Conservation (phyloP, 495 filamentous ascomycete species). For the Daldinia bambusicola region DNA sequence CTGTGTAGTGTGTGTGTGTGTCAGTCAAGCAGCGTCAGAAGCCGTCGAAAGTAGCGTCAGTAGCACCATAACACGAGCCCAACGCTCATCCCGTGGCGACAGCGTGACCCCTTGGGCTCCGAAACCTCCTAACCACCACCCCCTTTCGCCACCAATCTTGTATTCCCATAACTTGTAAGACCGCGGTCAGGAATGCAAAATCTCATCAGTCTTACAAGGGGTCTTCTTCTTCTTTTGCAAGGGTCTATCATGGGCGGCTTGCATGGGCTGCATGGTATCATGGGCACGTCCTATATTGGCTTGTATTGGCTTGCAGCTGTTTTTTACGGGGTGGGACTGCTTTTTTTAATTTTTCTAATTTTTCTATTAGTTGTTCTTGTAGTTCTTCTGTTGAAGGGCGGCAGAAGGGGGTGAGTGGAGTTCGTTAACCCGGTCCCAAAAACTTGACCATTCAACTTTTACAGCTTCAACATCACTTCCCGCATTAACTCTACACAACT, state of each 20-base stretch:
- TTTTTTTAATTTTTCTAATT: neutral
- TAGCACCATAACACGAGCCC: conserved; percentile 41
- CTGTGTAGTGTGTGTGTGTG: conserved; percentile 9
- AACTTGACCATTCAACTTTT: conserved; percentile 5
- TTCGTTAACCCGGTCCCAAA: conserved; percentile 8
- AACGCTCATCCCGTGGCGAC: conserved; percentile 40
- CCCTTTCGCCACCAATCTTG: conserved; percentile 40
- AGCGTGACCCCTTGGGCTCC: conserved; percentile 37
- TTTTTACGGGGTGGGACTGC: neutral
- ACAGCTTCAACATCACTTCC: neutral
- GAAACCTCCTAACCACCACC: conserved; percentile 9
- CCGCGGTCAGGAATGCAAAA: conserved; percentile 35
- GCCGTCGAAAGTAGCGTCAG: conserved; percentile 18
- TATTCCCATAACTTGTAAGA: conserved; percentile 37
- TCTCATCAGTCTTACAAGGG: conserved; percentile 35
- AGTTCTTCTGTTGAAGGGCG: no score
- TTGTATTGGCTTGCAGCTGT: conserved; percentile 31
- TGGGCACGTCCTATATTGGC: conserved; percentile 31
- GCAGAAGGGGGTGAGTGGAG: conserved; percentile 24
- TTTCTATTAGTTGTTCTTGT: neutral
- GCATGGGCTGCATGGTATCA: conserved; percentile 15
- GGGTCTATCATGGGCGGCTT: conserved; percentile 35
- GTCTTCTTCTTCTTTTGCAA: neutral
- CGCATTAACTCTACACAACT: neutral
- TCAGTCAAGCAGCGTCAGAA: conserved; percentile 18